Percentiles rank a stretch among this genome's conserved stretches.
These are phyloP conservation scores for Trichopus zeylanicus DNA, from an alignment of 116 monocot genomes.

Conservation along the genomic window DNA sequence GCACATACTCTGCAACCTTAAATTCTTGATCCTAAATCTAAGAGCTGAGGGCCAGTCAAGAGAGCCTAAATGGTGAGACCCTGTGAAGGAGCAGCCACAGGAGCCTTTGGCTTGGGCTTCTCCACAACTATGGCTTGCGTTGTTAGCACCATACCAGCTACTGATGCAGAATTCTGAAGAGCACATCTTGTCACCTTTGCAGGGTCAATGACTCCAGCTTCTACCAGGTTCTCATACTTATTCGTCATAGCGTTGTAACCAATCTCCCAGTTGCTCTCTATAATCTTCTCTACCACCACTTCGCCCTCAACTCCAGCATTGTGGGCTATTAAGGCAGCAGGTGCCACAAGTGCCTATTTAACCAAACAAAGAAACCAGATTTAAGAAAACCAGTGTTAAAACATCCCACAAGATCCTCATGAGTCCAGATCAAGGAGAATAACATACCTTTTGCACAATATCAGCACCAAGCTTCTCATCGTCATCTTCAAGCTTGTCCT, in stretches of 20 bases:
- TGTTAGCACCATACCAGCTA: too few relatives aligned
- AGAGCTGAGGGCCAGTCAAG: not conserved
- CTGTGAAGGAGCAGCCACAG: not conserved
- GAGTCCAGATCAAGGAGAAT: too few relatives aligned
- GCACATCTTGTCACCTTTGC: constrained; percentile 33
- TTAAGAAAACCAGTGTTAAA: too few relatives aligned
- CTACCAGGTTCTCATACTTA: constrained; percentile 28
- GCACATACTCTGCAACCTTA: too few relatives aligned
- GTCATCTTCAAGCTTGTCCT: constrained; percentile 36
- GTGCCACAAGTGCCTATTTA: constrained; percentile 24
- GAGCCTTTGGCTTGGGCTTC: constrained; percentile 22
- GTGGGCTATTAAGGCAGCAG: constrained; percentile 25
- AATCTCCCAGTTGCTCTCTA: constrained; percentile 26
- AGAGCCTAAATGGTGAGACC: constrained; percentile 11
- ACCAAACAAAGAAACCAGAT: too few relatives aligned
- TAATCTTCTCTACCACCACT: constrained; percentile 35
- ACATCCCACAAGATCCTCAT: too few relatives aligned
- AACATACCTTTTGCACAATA: too few relatives aligned
- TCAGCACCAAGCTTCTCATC: too few relatives aligned
- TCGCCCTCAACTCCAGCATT: constrained; percentile 34
- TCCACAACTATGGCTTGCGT: constrained; percentile 38
- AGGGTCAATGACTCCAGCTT: constrained; percentile 27
- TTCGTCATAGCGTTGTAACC: constrained; percentile 40
- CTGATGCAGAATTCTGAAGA: too few relatives aligned
- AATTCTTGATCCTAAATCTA: too few relatives aligned